Evolutionary conservation across 1,284 basidiomycete species (phyloP).

Genomic region (Trichosporon sp.): DNA sequence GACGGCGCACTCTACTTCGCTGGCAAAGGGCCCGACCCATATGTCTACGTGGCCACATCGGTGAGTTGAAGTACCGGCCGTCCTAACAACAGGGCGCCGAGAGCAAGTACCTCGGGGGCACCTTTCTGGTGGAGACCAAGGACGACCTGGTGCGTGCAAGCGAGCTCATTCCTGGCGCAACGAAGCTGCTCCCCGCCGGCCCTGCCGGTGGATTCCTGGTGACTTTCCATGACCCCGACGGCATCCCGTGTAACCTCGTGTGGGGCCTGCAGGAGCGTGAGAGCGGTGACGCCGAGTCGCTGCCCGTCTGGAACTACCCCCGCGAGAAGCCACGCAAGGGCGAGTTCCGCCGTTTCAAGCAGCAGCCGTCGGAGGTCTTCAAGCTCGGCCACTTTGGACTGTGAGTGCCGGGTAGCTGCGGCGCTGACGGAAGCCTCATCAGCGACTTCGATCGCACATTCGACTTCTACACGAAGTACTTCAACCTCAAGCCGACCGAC

Average conservation of each 20-base stretch:
- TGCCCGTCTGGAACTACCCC: slow-evolving; percentile 9
- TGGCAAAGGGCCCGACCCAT: slow-evolving; percentile 23
- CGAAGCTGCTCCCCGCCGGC: slow-evolving; percentile 14
- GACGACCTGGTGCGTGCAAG: slow-evolving; percentile 26
- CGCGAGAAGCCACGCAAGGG: slow-evolving; percentile 15
- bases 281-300: background rate
- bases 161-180: slow-evolving; percentile 15
- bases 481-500: slow-evolving; percentile 28
- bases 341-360: slow-evolving; percentile 17
- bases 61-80: background rate
- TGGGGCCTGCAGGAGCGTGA: slow-evolving; percentile 19
- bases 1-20: slow-evolving; percentile 22
- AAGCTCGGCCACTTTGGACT: slow-evolving; percentile 30
- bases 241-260: slow-evolving; percentile 24
- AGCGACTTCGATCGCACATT: slow-evolving; percentile 19
- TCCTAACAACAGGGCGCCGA: slow-evolving; percentile 5
- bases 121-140: slow-evolving; percentile 18
- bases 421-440: slow-evolving; percentile 9
- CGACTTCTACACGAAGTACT: slow-evolving; percentile 24
- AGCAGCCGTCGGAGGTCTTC: slow-evolving; percentile 20
- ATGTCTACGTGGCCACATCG: slow-evolving; percentile 21
- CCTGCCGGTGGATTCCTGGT: slow-evolving; percentile 26
- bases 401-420: slow-evolving; percentile 6
- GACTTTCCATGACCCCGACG: slow-evolving; percentile 26
- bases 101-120: slow-evolving; percentile 14